A percentile compares a stretch with the other conserved stretches of the same genome.
Conservation (phyloP, 352 stramenopile genomes). For the Peronospora farinosa region DNA sequence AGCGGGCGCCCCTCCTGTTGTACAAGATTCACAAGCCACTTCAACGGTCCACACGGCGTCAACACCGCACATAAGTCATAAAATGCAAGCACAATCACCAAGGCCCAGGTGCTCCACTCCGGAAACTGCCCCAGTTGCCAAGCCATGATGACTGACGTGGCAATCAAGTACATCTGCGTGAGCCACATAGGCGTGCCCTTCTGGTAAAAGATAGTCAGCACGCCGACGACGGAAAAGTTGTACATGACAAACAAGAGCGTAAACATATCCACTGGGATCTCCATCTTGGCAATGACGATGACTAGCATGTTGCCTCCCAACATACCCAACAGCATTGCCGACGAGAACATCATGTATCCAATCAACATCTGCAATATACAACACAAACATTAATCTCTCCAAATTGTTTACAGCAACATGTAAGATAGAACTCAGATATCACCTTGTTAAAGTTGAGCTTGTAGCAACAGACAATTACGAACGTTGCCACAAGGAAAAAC, state of each 20-base stretch:
- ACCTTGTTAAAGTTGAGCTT: slow-evolving; percentile 86
- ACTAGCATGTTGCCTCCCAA: slow-evolving; percentile 81
- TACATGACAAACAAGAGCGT: slow-evolving; percentile 81
- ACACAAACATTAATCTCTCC: not conserved
- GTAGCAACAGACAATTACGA: slow-evolving; percentile 88
- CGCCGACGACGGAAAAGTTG: slow-evolving; percentile 88
- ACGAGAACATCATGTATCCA: slow-evolving; percentile 89
- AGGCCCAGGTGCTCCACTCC: slow-evolving; percentile 89
- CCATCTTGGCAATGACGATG: slow-evolving; percentile 57
- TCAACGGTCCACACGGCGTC: slow-evolving; percentile 97
- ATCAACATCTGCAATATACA: slow-evolving; percentile 51
- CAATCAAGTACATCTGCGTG: slow-evolving; percentile 92
- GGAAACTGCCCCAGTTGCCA: slow-evolving; percentile 97
- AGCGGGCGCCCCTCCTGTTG: slow-evolving; percentile 86
- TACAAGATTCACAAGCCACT: slow-evolving; percentile 93
- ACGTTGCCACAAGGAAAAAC: slow-evolving; percentile 86
- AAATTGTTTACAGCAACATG: not conserved
- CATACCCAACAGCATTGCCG: slow-evolving; percentile 76
- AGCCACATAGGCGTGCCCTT: slow-evolving; percentile 77
- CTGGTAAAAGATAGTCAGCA: slow-evolving; percentile 88
- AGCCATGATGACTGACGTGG: slow-evolving; percentile 96
- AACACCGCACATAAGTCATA: slow-evolving; percentile 99
- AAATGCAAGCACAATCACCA: slow-evolving; percentile 93
- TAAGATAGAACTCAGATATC: not conserved
- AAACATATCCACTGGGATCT: slow-evolving; percentile 54